Percentiles rank a stretch among this genome's conserved stretches.
phyloP scores from a whole-genome alignment of 1,284 basidiomycete genomes.

The Phlebopus sp. region DNA sequence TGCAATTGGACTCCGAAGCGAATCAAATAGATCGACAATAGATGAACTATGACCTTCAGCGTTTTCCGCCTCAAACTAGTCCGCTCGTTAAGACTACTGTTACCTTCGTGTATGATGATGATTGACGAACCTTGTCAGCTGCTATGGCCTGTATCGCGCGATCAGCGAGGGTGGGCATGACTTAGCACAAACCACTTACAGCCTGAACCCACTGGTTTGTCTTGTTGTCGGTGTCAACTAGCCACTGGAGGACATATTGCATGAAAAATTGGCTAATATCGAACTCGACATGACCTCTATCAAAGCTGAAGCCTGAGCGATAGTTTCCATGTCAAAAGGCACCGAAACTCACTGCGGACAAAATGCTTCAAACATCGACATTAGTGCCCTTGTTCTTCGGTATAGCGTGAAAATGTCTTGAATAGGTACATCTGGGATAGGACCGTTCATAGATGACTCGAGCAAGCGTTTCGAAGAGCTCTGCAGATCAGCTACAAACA shows the following conservation, averaged over 20 bases:
- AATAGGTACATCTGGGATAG: conserved; percentile 75
- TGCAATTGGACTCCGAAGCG: conserved; percentile 85
- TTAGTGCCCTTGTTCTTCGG: conserved; percentile 66
- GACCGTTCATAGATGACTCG: conserved; percentile 77
- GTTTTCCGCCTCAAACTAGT: conserved; percentile 82
- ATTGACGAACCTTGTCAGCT: conserved; percentile 71
- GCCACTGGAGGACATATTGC: conserved; percentile 87
- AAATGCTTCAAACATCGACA: conserved; percentile 81
- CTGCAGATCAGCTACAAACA: conserved; percentile 76
- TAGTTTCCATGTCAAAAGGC: background rate
- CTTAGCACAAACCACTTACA: conserved; percentile 43
- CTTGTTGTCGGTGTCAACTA: conserved; percentile 86
- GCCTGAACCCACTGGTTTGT: conserved; percentile 94
- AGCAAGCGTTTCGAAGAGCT: conserved; percentile 67
- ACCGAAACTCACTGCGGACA: conserved; percentile 60
- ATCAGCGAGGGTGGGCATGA: conserved; percentile 4
- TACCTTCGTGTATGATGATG: background rate
- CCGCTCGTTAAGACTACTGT: conserved; percentile 9
- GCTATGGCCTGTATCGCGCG: conserved; percentile 63
- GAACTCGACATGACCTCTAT: conserved; percentile 55
- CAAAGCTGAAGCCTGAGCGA: conserved; percentile 10
- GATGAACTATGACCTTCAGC: conserved; percentile 90
- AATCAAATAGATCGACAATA: conserved; percentile 94
- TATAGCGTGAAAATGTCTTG: conserved; percentile 90
- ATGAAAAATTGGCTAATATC: conserved; percentile 79